These are phyloP conservation scores for Toxicodendron radicans DNA, from an alignment of 345 rosid genomes.

Conservation along the genomic window DNA sequence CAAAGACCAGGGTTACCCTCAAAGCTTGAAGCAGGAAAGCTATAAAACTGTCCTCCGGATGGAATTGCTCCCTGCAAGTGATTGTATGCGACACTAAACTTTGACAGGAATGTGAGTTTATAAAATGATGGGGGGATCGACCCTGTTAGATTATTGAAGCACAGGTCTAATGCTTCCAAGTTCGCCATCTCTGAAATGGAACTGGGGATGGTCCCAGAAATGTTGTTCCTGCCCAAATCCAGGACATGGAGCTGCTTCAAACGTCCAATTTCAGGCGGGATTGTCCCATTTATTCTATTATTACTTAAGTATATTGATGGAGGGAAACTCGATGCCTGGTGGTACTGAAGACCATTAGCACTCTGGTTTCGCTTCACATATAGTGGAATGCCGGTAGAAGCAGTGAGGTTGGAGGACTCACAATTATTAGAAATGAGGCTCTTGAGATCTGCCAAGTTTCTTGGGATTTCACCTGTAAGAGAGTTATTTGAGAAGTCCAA, in stretches of 20 bases:
- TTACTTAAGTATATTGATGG: constrained; percentile 68
- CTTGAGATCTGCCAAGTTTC: constrained; percentile 56
- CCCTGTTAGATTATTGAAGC: constrained; percentile 64
- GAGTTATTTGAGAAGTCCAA: constrained; percentile 91
- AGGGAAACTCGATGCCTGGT: constrained; percentile 82
- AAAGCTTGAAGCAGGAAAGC: constrained; percentile 84
- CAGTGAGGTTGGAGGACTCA: constrained; percentile 33
- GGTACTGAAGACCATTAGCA: constrained; percentile 66
- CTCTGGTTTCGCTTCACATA: constrained; percentile 77
- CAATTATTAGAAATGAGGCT: constrained; percentile 53
- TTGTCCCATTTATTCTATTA: constrained; percentile 62
- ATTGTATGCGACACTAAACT: constrained; percentile 79
- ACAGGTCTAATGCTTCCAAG: constrained; percentile 74
- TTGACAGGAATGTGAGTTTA: constrained; percentile 78
- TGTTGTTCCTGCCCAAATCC: constrained; percentile 82
- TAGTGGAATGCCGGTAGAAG: constrained; percentile 68
- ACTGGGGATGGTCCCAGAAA: constrained; percentile 67
- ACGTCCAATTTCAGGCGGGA: constrained; percentile 66
- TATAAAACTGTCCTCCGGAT: constrained; percentile 77
- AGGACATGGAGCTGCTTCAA: constrained; percentile 86
- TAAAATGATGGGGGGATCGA: constrained; percentile 69
- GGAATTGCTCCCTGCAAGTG: constrained; percentile 73
- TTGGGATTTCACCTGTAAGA: constrained; percentile 80
- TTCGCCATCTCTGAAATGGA: constrained; percentile 70
- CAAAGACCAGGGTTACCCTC: constrained; percentile 91